Conservation (phyloP, 495 filamentous ascomycete species). For the Aspergillus egyptiacus region DNA sequence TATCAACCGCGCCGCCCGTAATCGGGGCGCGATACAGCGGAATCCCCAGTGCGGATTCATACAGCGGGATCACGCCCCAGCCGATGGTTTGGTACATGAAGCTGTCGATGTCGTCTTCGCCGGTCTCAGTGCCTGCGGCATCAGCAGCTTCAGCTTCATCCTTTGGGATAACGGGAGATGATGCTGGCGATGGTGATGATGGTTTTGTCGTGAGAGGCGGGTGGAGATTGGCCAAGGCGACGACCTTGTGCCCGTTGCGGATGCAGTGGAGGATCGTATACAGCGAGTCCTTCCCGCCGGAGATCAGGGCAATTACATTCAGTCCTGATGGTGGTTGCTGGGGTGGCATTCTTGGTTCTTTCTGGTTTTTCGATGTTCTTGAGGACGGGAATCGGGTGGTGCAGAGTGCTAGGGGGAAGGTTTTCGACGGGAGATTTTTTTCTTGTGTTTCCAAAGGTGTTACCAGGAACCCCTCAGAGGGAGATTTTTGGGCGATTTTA, state of each 20-base stretch:
- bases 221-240: constrained; percentile 85
- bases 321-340: constrained; percentile 30
- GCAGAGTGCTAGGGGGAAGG: no score
- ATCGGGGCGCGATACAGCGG: constrained; percentile 78
- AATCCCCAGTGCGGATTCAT: constrained; percentile 65
- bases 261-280: constrained; percentile 88
- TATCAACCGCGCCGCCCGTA: constrained; percentile 58
- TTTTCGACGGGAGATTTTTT: no score
- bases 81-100: constrained; percentile 99
- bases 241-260: constrained; percentile 74
- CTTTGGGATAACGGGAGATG: background rate
- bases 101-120: constrained; percentile 59
- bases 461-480: no score
- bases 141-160: background rate
- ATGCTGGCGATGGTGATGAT: background rate
- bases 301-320: constrained; percentile 87
- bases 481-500: no score
- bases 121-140: no score
- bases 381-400: no score
- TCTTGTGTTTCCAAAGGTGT: no score
- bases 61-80: constrained; percentile 79
- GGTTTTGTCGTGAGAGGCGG: constrained; percentile 36
- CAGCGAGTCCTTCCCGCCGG: constrained; percentile 95
- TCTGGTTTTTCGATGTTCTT: background rate
- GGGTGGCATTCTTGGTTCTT: background rate